A percentile compares a stretch with the other conserved stretches of the same genome.
Conservation (phyloP, 1,284 basidiomycete genomes). For the Ceratobasidium sp. region DNA sequence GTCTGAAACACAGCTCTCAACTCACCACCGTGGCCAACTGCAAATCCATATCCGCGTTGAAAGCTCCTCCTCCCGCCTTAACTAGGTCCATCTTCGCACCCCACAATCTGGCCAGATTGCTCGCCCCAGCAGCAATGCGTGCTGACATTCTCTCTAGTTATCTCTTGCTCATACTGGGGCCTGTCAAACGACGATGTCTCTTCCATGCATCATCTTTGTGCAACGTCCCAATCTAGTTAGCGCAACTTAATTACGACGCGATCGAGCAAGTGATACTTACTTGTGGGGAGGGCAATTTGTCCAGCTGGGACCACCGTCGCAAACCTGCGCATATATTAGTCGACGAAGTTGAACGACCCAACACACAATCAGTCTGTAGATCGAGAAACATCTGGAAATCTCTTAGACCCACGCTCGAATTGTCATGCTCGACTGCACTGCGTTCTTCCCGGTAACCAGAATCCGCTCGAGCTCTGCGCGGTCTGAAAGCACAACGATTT, state of each 20-base stretch:
- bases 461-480: slow-evolving; percentile 24
- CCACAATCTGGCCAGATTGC: slow-evolving; percentile 19
- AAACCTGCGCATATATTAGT: slow-evolving; percentile 27
- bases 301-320: slow-evolving; percentile 17
- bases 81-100: slow-evolving; percentile 10
- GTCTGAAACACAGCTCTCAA: background rate
- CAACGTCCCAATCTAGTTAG: background rate
- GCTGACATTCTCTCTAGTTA: slow-evolving; percentile 22
- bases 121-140: slow-evolving; percentile 10
- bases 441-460: slow-evolving; percentile 15
- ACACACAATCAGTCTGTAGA: background rate
- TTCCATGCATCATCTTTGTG: slow-evolving; percentile 30
- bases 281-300: slow-evolving; percentile 14
- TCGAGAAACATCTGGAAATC: background rate
- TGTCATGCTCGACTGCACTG: background rate
- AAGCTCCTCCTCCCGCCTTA: slow-evolving; percentile 11
- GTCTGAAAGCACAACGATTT: slow-evolving; percentile 20
- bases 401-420: background rate
- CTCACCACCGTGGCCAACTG: slow-evolving; percentile 28
- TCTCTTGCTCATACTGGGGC: slow-evolving; percentile 31
- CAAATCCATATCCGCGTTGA: slow-evolving; percentile 18
- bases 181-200: slow-evolving; percentile 25
- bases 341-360: too few relatives aligned
- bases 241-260: too few relatives aligned
- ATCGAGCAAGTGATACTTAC: slow-evolving; percentile 3